Conservation (phyloP, 108 stramenopile species). For the Nannochloropsis salina region DNA sequence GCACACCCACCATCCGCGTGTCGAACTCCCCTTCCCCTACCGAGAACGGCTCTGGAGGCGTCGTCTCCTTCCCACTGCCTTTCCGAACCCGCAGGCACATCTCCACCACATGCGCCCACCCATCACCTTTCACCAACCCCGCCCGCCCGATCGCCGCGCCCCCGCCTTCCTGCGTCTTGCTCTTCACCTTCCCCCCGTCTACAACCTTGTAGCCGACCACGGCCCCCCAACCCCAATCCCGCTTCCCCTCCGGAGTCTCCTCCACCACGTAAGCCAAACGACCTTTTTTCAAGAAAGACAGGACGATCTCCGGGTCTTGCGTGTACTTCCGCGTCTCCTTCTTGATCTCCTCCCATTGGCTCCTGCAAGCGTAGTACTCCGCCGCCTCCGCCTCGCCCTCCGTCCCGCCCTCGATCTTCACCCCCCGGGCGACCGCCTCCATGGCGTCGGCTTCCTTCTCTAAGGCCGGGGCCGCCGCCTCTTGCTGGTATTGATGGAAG, state of each 20-base stretch:
- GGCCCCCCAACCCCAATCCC: slow-evolving; percentile 60
- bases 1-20: slow-evolving; percentile 69
- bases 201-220: slow-evolving; percentile 29
- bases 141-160: slow-evolving; percentile 59
- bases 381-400: slow-evolving; percentile 67
- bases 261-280: slow-evolving; percentile 82
- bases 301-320: slow-evolving; percentile 73
- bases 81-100: slow-evolving; percentile 27
- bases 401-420: slow-evolving; percentile 61
- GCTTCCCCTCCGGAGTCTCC: slow-evolving; percentile 67
- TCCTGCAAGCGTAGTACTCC: slow-evolving; percentile 60
- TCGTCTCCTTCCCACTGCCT: slow-evolving; percentile 55
- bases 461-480: slow-evolving; percentile 64
- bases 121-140: slow-evolving; percentile 60
- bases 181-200: slow-evolving; percentile 24
- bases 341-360: slow-evolving; percentile 67
- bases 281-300: slow-evolving; percentile 86
- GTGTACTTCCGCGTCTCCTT: slow-evolving; percentile 68
- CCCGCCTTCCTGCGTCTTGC: slow-evolving; percentile 1
- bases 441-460: slow-evolving; percentile 26
- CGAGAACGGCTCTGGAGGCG: not conserved
- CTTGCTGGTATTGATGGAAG: slow-evolving; percentile 89
- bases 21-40: slow-evolving; percentile 33
- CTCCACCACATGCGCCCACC: slow-evolving; percentile 19
- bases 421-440: slow-evolving; percentile 40